These are phyloP conservation scores for Leccinum subrobustum DNA, from an alignment of 1,284 basidiomycete species.

Conservation along the genomic window DNA sequence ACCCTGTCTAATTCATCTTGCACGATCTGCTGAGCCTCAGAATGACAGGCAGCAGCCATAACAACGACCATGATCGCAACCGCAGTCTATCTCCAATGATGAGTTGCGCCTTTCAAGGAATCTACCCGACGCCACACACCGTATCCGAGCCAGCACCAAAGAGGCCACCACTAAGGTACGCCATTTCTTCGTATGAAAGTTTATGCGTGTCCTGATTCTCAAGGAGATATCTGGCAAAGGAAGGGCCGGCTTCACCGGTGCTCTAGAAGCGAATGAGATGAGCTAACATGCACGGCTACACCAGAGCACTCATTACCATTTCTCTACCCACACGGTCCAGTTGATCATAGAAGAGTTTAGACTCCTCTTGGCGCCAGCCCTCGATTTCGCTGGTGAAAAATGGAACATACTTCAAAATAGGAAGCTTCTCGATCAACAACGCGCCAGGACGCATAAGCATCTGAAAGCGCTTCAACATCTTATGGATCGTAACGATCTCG, in stretches of 20 bases:
- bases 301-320: constrained; percentile 29
- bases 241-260: constrained; percentile 26
- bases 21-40: constrained; percentile 40
- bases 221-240: constrained; percentile 32
- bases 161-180: constrained; percentile 43
- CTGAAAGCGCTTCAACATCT: constrained; percentile 38
- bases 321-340: constrained; percentile 35
- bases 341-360: constrained; percentile 39
- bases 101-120: background rate
- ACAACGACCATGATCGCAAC: constrained; percentile 44
- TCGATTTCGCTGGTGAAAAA: constrained; percentile 36
- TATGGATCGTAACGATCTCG: constrained; percentile 41
- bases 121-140: constrained; percentile 23
- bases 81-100: constrained; percentile 33
- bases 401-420: constrained; percentile 41
- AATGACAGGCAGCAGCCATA: constrained; percentile 50
- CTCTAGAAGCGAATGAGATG: constrained; percentile 10
- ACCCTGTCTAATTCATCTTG: constrained; percentile 47
- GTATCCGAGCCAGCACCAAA: constrained; percentile 47
- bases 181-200: constrained; percentile 34
- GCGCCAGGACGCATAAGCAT: constrained; percentile 39
- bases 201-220: constrained; percentile 30
- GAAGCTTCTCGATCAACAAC: constrained; percentile 40
- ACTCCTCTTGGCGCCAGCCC: constrained; percentile 42
- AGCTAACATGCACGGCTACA: background rate